Percentiles rank a stretch among this genome's conserved stretches.
Evolutionary conservation across 2,329 filamentous ascomycete species (phyloP).

Genomic region (Lecanosticta acicola): DNA sequence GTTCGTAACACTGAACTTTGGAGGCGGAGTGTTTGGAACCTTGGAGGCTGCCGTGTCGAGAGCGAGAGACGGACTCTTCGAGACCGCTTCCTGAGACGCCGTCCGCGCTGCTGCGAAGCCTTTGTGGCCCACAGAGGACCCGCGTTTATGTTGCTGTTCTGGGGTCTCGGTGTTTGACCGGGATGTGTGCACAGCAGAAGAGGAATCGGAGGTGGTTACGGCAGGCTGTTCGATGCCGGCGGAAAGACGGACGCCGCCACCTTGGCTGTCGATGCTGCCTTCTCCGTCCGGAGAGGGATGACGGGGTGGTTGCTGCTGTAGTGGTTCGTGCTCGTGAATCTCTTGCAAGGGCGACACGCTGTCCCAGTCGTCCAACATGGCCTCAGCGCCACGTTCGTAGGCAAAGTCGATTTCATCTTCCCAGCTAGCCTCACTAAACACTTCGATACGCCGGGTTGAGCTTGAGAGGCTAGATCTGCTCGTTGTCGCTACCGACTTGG

Average conservation of each 20-base stretch:
- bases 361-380: conserved; percentile 56
- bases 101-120: conserved; percentile 29
- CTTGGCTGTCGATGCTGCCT: conserved; percentile 8
- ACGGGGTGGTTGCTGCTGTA: conserved; percentile 1
- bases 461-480: conserved; percentile 10
- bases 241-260: conserved; percentile 19
- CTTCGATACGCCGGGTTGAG: conserved; percentile 11
- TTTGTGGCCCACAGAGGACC: conserved; percentile 29
- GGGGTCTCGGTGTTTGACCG: neutral
- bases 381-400: conserved; percentile 56
- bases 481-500: conserved; percentile 4
- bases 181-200: neutral
- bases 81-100: conserved; percentile 13
- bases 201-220: conserved; percentile 8
- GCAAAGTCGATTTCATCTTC: conserved; percentile 59
- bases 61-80: conserved; percentile 2
- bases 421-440: conserved; percentile 45
- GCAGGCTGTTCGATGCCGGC: conserved; percentile 16
- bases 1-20: conserved; percentile 14
- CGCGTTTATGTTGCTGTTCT: conserved; percentile 16
- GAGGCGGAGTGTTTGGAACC: conserved; percentile 5
- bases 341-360: conserved; percentile 5
- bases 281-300: conserved; percentile 13
- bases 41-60: neutral
- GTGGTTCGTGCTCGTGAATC: conserved; percentile 9